Evolutionary conservation across 192 early-diverging fungal genomes (phyloP), one percentile per base, ranked within the genome.

Genomic region (Mycoemilia scoparia): DNA sequence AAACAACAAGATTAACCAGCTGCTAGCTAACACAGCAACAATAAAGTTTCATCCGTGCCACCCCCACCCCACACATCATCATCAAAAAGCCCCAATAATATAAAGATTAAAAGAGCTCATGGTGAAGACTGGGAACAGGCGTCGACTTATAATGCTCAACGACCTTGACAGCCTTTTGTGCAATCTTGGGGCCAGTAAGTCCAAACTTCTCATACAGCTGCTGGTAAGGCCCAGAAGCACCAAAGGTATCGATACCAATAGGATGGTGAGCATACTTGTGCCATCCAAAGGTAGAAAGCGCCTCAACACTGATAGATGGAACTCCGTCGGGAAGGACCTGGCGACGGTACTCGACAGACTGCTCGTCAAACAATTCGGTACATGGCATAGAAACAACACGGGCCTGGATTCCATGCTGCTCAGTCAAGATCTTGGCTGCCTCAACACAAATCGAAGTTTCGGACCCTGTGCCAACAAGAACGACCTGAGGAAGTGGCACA

Each of bases 331-430:
- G 61, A 33, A 97, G 67, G n/a, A 97, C 87, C 6, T 55, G 53
- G 19, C 74, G 62, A 43, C 73, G 67, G 67, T 97, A 97, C 17
- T 69, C 76, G n/a, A 65, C 46, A 1, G 68, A 28, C 57, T 97
- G 90, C 32, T 74, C 76, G 25, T 80, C 77, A 38, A 93, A 95
- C 35, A 92, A 64, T 45, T 82, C 82, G 48, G 73, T 67, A 32
- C 76, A 95, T 20, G 93, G 93, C 73, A 93, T 76, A 21, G 93
- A 97, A 5, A 97, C 88, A 32, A 97, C 65, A 30, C 81, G 81
- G 21, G 79, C 69, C 23, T 55, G 31, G 45, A 76, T 54, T 1
- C 59, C 60, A 12, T 54, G 34, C 26, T 74, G 40, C 7, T 62
- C 46, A 23, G 63, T 67, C 10, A 93, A 55, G 34, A 66, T 42